These are phyloP conservation scores for Zasmidium cellare DNA, from an alignment of 2,329 filamentous ascomycete genomes.

Conservation along the genomic window DNA sequence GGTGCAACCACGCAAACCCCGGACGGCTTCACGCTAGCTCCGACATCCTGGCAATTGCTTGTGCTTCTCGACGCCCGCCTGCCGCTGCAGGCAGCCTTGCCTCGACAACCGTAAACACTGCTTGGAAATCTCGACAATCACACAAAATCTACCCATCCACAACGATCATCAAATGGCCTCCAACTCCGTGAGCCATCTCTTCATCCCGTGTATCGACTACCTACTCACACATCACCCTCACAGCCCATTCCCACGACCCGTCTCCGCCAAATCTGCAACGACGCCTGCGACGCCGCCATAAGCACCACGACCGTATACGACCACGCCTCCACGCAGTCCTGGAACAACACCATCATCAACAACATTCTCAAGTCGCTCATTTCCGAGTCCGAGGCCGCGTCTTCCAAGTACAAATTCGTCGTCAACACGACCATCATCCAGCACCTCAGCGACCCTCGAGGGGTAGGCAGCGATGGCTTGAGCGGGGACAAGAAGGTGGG, in stretches of 20 bases:
- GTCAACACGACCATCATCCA: conserved; percentile 99
- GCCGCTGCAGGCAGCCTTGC: background rate
- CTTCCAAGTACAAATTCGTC: conserved; percentile 80
- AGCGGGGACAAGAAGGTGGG: conserved; percentile 70
- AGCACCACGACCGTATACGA: conserved; percentile 77
- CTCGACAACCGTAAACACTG: background rate
- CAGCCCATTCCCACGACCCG: conserved; percentile 75
- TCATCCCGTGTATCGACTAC: background rate
- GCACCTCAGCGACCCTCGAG: conserved; percentile 72
- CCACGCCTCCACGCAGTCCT: conserved; percentile 77
- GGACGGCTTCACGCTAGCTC: background rate
- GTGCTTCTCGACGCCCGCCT: background rate
- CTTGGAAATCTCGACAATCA: background rate
- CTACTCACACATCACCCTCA: background rate
- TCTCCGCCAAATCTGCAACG: conserved; percentile 80
- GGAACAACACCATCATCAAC: conserved; percentile 92
- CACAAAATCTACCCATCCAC: background rate
- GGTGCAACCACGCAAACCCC: background rate
- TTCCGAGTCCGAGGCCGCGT: conserved; percentile 59
- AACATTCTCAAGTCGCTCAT: conserved; percentile 75
- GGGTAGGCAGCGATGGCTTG: conserved; percentile 54
- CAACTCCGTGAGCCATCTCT: conserved; percentile 10
- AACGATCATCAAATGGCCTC: background rate
- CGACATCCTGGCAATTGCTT: background rate
- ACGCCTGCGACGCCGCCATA: conserved; percentile 81